Percentiles rank a stretch among this genome's conserved stretches.
Evolutionary conservation across 345 rosid species (phyloP).

Genomic region (Jatropha curcas): DNA sequence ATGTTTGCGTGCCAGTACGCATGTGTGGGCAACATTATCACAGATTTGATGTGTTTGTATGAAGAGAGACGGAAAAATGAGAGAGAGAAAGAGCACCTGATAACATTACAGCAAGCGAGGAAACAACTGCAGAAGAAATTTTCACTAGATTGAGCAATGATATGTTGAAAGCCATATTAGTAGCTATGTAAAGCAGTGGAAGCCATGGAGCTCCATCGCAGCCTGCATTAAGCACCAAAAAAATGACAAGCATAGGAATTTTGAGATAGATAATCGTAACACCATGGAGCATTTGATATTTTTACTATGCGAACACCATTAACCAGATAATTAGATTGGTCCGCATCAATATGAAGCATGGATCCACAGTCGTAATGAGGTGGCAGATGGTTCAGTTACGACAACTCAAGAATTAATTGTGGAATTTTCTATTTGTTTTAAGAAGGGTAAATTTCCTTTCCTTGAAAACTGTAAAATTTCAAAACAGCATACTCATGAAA

Average conservation of each 20-base stretch:
- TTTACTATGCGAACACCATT: background rate
- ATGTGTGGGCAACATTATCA: background rate
- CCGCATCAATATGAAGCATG: background rate
- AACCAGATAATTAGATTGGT: background rate
- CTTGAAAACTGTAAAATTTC: background rate
- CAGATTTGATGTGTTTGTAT: background rate
- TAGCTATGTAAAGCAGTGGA: slow-evolving; percentile 65
- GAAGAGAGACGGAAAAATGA: slow-evolving; percentile 1
- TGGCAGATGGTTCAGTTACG: background rate
- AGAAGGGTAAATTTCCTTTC: background rate
- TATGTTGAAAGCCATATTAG: slow-evolving; percentile 77
- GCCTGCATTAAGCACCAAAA: slow-evolving; percentile 38
- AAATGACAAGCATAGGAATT: slow-evolving; percentile 1
- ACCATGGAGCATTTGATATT: background rate
- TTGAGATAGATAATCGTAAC: background rate
- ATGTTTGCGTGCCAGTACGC: background rate
- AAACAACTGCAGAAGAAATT: slow-evolving; percentile 70
- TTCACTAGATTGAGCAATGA: slow-evolving; percentile 67
- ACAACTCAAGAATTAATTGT: background rate
- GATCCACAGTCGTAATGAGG: background rate
- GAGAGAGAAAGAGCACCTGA: slow-evolving; percentile 49
- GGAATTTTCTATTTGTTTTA: slow-evolving; percentile 2
- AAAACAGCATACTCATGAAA: background rate
- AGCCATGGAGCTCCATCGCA: slow-evolving; percentile 78
- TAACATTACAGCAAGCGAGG: slow-evolving; percentile 64